A percentile compares a stretch with the other conserved stretches of the same genome.
These are phyloP conservation scores for Tetrahymena borealis DNA, from an alignment of 73 alveolate genomes.

Conservation along the genomic window DNA sequence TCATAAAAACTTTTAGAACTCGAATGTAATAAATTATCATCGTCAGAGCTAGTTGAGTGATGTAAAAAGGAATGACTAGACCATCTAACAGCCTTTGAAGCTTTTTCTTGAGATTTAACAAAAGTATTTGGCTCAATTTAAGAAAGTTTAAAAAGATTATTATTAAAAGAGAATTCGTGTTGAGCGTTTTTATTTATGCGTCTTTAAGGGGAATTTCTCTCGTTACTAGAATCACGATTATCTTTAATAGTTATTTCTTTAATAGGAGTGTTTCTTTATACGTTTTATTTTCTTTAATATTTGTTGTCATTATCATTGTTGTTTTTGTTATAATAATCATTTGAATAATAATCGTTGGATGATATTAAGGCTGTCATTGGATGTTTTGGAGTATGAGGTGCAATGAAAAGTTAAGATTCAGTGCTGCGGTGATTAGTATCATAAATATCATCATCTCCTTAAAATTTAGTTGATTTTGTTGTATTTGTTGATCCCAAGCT, in stretches of 20 bases:
- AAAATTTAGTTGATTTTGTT: background rate
- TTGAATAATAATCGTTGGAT: background rate
- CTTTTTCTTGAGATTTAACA: background rate
- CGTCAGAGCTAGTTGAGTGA: background rate
- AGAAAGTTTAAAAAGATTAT: background rate
- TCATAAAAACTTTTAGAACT: background rate
- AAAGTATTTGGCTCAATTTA: background rate
- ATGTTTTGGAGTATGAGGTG: background rate
- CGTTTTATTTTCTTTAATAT: background rate
- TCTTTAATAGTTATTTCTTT: background rate
- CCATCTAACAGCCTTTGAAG: background rate
- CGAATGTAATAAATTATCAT: background rate
- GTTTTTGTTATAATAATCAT: background rate
- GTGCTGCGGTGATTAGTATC: background rate
- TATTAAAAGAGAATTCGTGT: background rate
- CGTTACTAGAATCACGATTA: background rate
- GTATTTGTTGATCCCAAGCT: background rate
- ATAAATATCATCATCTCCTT: background rate
- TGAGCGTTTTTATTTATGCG: background rate
- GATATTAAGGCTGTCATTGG: background rate
- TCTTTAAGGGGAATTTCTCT: background rate
- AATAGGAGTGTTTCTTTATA: background rate
- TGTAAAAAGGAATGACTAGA: background rate
- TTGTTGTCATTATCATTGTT: background rate
- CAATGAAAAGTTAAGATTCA: background rate